Evolutionary conservation across 805 yeast genomes (phyloP).

Genomic region (Yamadazyma philogaea): DNA sequence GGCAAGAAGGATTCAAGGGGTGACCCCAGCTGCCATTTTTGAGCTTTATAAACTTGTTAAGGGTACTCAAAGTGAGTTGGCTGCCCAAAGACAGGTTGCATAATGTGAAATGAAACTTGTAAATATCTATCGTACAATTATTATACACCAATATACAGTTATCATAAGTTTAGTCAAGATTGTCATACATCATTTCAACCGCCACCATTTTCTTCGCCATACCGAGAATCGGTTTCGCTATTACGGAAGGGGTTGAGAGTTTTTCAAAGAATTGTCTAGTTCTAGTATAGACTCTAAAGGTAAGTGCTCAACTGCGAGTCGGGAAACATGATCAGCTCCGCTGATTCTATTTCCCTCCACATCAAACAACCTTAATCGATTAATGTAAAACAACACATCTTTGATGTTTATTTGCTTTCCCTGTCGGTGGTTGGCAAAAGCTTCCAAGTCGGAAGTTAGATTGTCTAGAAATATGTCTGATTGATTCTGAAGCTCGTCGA

Average conservation of each 20-base stretch:
- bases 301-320: constrained; percentile 31
- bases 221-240: not conserved
- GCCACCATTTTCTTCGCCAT: not conserved
- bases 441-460: constrained; percentile 31
- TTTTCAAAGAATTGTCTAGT: constrained; percentile 28
- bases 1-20: constrained; percentile 90
- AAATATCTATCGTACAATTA: constrained; percentile 15
- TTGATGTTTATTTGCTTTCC: constrained; percentile 24
- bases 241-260: not conserved
- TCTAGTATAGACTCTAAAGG: constrained; percentile 36
- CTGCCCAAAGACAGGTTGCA: constrained; percentile 19
- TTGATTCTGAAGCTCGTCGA: constrained; percentile 22
- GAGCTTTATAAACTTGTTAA: constrained; percentile 63
- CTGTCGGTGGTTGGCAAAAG: constrained; percentile 33
- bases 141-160: constrained; percentile 10
- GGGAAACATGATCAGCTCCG: constrained; percentile 23
- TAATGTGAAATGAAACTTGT: constrained; percentile 11
- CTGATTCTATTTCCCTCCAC: constrained; percentile 11
- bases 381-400: constrained; percentile 35
- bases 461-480: constrained; percentile 30
- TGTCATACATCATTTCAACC: not conserved
- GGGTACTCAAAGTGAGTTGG: constrained; percentile 24
- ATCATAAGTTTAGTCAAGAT: not conserved
- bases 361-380: constrained; percentile 25
- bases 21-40: constrained; percentile 89